Percentiles rank a stretch among this genome's conserved stretches.
These are phyloP conservation scores for Cercospora sojina DNA, from an alignment of 2,329 filamentous ascomycete species.

Conservation along the genomic window DNA sequence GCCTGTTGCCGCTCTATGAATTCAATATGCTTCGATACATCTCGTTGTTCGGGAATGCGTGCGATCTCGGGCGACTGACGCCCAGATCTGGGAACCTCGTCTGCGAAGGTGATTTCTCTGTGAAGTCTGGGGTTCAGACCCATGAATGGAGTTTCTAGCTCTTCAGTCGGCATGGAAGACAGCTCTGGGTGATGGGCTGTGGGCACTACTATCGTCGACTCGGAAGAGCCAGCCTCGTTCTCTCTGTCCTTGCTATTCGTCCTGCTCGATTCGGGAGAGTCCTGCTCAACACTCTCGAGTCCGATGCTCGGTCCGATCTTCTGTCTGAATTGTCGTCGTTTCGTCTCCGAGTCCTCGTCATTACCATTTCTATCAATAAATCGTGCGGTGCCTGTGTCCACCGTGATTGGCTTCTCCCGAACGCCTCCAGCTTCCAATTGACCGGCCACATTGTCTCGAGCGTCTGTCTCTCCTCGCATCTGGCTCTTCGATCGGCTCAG, in stretches of 20 bases:
- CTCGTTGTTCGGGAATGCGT: slow-evolving; percentile 54
- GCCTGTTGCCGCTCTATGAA: slow-evolving; percentile 84
- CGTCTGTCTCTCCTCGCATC: slow-evolving; percentile 37
- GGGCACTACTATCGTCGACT: slow-evolving; percentile 19
- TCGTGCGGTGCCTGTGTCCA: slow-evolving; percentile 39
- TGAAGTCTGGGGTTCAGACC: slow-evolving; percentile 32
- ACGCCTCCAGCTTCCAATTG: slow-evolving; percentile 64
- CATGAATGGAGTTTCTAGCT: slow-evolving; percentile 26
- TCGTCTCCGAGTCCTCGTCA: slow-evolving; percentile 51
- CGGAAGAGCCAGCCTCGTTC: slow-evolving; percentile 18
- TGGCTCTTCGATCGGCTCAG: slow-evolving; percentile 39
- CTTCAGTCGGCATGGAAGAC: neutral
- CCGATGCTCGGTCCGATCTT: slow-evolving; percentile 43
- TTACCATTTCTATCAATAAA: slow-evolving; percentile 55
- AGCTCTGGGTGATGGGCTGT: neutral
- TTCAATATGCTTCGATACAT: slow-evolving; percentile 69
- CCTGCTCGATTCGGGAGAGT: slow-evolving; percentile 8
- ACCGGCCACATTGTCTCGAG: slow-evolving; percentile 45
- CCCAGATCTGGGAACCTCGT: slow-evolving; percentile 53
- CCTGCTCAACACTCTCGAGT: neutral
- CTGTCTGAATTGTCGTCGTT: slow-evolving; percentile 40
- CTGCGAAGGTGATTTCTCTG: slow-evolving; percentile 66
- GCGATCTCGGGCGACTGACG: slow-evolving; percentile 44
- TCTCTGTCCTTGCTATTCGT: slow-evolving; percentile 17
- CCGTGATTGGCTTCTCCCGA: slow-evolving; percentile 60